Conservation (phyloP, 148 eudicot species). For the Fagopyrum tataricum region DNA sequence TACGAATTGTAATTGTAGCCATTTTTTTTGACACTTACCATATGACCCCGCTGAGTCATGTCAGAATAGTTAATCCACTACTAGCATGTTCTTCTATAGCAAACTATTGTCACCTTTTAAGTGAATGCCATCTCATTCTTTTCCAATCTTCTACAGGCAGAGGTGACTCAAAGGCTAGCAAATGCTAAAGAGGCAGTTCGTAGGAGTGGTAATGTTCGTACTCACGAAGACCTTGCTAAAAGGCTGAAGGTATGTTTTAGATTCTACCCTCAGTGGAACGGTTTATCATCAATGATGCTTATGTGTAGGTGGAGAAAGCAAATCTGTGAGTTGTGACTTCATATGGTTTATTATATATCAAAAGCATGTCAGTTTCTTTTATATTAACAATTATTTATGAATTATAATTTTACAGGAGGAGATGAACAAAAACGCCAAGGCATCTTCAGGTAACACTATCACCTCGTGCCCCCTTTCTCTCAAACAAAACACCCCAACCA, state of each 20-base stretch:
- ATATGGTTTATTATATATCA: not conserved
- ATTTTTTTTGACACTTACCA: not conserved
- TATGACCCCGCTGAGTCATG: not conserved
- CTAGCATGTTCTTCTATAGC: not conserved
- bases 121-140: constrained; percentile 4
- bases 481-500: too few species aligned
- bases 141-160: constrained; percentile 53
- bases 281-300: not conserved
- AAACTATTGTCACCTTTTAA: not conserved
- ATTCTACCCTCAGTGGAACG: not conserved
- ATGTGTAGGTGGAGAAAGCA: not conserved
- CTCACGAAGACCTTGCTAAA: constrained; percentile 84
- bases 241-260: constrained; percentile 62
- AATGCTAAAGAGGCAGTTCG: constrained; percentile 52
- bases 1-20: not conserved
- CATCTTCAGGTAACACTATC: constrained; percentile 47
- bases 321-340: constrained; percentile 2
- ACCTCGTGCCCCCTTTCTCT: too few species aligned
- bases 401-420: constrained; percentile 57
- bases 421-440: constrained; percentile 66
- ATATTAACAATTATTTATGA: not conserved
- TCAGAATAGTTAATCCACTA: not conserved
- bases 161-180: constrained; percentile 77
- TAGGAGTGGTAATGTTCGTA: constrained; percentile 38
- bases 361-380: not conserved